phyloP scores from a whole-genome alignment of 2,329 filamentous ascomycete species.

The Escovopsis weberi region DNA sequence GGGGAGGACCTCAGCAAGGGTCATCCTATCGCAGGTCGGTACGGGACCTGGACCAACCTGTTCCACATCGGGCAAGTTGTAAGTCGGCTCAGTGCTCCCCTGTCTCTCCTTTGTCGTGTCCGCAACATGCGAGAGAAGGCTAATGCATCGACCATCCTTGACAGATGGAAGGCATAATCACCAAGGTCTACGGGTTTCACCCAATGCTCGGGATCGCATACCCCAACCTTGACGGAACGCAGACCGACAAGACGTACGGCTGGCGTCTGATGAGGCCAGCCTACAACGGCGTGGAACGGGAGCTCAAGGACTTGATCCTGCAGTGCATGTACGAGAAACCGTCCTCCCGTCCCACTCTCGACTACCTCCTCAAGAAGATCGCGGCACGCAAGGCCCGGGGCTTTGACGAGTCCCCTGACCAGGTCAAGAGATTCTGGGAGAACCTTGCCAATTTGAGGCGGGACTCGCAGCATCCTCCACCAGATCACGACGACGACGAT shows the following conservation, averaged over 20 bases:
- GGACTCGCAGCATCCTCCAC: too few species aligned
- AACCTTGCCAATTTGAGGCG: neutral
- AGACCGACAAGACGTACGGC: slow-evolving; percentile 8
- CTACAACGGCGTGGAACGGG: slow-evolving; percentile 8
- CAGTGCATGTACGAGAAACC: slow-evolving; percentile 15
- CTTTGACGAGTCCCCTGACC: slow-evolving; percentile 8
- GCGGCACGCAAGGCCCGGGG: slow-evolving; percentile 8
- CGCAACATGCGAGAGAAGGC: neutral
- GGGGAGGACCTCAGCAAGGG: slow-evolving; percentile 7
- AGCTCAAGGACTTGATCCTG: slow-evolving; percentile 11
- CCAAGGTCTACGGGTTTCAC: slow-evolving; percentile 4
- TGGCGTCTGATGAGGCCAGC: slow-evolving; percentile 7
- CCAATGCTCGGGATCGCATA: slow-evolving; percentile 6
- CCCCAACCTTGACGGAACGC: neutral
- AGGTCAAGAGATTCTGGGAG: slow-evolving; percentile 10
- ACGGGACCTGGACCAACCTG: slow-evolving; percentile 16
- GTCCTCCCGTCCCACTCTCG: slow-evolving; percentile 12
- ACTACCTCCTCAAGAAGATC: slow-evolving; percentile 9
- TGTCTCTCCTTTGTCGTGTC: neutral
- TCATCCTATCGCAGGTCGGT: slow-evolving; percentile 12
- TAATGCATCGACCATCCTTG: neutral
- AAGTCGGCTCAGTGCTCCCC: slow-evolving; percentile 2
- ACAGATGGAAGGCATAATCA: slow-evolving; percentile 16
- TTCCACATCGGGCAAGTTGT: slow-evolving; percentile 15
- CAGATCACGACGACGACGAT: too few species aligned